Evolutionary conservation across 148 eudicot species (phyloP), one percentile per base, ranked within the genome.

Genomic region (Spergularia marina): DNA sequence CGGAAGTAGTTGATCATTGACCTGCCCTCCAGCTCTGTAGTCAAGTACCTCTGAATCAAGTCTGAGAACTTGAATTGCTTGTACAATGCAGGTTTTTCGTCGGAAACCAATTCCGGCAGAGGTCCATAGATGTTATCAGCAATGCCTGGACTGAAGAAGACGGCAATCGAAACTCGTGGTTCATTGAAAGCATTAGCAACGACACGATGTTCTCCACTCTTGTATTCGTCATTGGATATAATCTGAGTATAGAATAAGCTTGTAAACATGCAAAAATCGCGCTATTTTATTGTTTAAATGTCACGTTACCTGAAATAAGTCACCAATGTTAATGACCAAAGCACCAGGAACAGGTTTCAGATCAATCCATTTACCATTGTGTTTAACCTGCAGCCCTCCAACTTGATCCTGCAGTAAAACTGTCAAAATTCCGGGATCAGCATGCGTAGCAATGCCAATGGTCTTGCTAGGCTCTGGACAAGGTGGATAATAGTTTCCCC

Each of bases 131-230:
- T 8, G 53, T 79, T 62, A 15, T 89, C 93, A 73, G 83, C 75
- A 6, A 21, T 70, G 72, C 86, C 77, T 10, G 91, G 81, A 68
- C 80, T 87, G 69, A 82, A 80, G 79, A 89, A 86, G 76, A 84
- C 84, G 15, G 86, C 85, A 57, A 83, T 40, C 0, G 91, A 88
- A 21, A 84, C 78, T 14, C 94, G 83, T 8, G 91, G 73, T 53
- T 83, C 84, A 0, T 51, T 56, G 23, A 53, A 39, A 0, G 80
- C 74, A 74, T 87, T 90, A n/a, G 89, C 94, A 58, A 86, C 21
- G 34, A 90, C 91, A 16, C 91, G 83, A 73, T 90, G 91, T 75
- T 80, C 89, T 44, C 78, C 94, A 34, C 94, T 90, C 72, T 56
- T 87, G 86, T 86, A 90, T 44, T 75, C 85, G 12, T 82, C 89